phyloP scores from a whole-genome alignment of 2,329 filamentous ascomycete species.

The Zasmidium cellare region DNA sequence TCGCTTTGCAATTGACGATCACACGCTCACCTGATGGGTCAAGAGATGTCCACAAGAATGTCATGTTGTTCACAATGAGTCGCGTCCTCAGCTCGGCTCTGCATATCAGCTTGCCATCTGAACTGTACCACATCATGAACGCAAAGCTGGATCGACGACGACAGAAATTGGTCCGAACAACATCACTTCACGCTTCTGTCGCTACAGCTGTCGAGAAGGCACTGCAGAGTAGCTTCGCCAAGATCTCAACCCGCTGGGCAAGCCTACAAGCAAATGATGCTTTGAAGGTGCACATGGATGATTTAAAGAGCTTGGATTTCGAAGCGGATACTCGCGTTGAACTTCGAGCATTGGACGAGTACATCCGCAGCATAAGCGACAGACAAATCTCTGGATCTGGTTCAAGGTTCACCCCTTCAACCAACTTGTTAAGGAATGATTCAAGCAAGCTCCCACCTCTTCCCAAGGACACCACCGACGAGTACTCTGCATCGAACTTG shows the following conservation, averaged over 20 bases:
- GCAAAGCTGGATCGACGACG: conserved; percentile 28
- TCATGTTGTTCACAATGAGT: conserved; percentile 51
- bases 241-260: conserved; percentile 7
- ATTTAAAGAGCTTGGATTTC: conserved; percentile 12
- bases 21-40: conserved; percentile 31
- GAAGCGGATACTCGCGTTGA: conserved; percentile 13
- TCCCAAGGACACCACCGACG: neutral
- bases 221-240: neutral
- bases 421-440: conserved; percentile 3
- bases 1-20: conserved; percentile 57
- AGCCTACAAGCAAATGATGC: conserved; percentile 4
- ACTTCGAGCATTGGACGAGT: conserved; percentile 20
- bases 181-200: neutral
- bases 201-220: neutral
- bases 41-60: conserved; percentile 24
- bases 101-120: conserved; percentile 1
- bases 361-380: conserved; percentile 11
- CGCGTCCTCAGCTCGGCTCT: conserved; percentile 43
- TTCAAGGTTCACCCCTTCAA: conserved; percentile 13
- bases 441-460: conserved; percentile 15
- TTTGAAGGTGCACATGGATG: neutral
- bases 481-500: conserved; percentile 18
- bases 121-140: conserved; percentile 22
- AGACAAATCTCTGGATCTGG: neutral
- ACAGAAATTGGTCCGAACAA: conserved; percentile 20